phyloP scores from a whole-genome alignment of 371 early-diverging fungal species.

The Actinomortierella ambigua region DNA sequence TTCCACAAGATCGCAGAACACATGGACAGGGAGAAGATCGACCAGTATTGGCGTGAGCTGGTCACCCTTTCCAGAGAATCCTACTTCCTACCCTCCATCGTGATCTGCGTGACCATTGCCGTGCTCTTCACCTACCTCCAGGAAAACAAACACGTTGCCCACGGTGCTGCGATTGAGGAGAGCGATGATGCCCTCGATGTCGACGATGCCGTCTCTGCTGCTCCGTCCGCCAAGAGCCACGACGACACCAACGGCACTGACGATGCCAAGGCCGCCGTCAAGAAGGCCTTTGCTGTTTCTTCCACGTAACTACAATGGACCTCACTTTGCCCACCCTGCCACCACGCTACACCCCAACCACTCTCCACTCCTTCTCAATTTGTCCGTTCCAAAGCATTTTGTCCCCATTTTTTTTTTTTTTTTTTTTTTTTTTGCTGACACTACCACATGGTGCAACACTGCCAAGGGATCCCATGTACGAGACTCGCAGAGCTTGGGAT shows the following conservation, averaged over 20 bases:
- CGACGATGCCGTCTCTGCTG: too few relatives aligned
- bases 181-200: too few relatives aligned
- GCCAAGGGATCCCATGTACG: too few relatives aligned
- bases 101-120: conserved; percentile 21
- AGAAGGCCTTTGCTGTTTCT: conserved; percentile 43
- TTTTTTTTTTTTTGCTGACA: background rate
- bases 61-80: conserved; percentile 17
- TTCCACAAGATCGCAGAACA: too few relatives aligned
- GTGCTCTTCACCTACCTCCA: conserved; percentile 21
- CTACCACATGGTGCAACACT: too few relatives aligned
- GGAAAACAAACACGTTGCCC: conserved; percentile 4
- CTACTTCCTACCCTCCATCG: conserved; percentile 26
- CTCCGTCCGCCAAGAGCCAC: too few relatives aligned
- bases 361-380: background rate
- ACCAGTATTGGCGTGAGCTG: too few relatives aligned
- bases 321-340: background rate
- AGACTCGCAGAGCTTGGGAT: too few relatives aligned
- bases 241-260: too few relatives aligned
- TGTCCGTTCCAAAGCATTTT: background rate
- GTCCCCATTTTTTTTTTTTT: background rate
- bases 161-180: too few relatives aligned
- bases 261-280: conserved; percentile 6
- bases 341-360: background rate
- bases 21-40: too few relatives aligned
- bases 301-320: conserved; percentile 25